A percentile compares a stretch with the other conserved stretches of the same genome.
Evolutionary conservation across 495 filamentous ascomycete genomes (phyloP).

Genomic region (Parmelia sp.): DNA sequence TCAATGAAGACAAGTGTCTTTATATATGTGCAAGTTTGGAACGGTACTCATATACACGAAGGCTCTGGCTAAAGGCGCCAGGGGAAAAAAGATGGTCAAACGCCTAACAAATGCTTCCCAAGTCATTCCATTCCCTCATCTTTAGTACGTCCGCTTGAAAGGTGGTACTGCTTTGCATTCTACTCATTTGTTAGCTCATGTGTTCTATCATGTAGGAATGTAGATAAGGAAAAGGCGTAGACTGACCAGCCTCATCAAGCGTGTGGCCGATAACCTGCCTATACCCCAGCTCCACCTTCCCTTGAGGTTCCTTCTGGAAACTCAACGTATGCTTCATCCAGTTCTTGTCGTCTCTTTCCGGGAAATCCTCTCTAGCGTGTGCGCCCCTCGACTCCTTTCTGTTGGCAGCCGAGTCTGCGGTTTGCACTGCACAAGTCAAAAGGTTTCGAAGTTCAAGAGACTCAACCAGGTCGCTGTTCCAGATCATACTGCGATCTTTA

Average conservation of each 20-base stretch:
- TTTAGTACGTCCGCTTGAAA: constrained; percentile 29
- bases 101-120: constrained; percentile 5
- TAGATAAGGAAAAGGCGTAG: constrained; percentile 25
- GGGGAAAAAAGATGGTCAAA: not conserved
- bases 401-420: constrained; percentile 74
- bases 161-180: constrained; percentile 21
- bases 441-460: constrained; percentile 89
- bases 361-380: constrained; percentile 91
- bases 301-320: constrained; percentile 85
- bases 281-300: constrained; percentile 70
- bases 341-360: constrained; percentile 82
- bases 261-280: constrained; percentile 69
- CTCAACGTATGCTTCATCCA: constrained; percentile 99
- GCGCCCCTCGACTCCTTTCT: constrained; percentile 92
- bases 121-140: not conserved
- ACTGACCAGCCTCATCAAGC: constrained; percentile 75
- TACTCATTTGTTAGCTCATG: not conserved
- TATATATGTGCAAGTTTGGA: constrained; percentile 7
- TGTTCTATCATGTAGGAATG: not conserved
- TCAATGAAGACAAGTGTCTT: not conserved
- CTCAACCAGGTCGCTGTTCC: constrained; percentile 96
- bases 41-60: constrained; percentile 15
- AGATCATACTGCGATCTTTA: constrained; percentile 99
- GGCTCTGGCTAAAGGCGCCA: not conserved
- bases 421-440: constrained; percentile 94